Base-by-base conservation (phyloP, 345 rosid genomes). In the Syzygium oleosum region DNA sequence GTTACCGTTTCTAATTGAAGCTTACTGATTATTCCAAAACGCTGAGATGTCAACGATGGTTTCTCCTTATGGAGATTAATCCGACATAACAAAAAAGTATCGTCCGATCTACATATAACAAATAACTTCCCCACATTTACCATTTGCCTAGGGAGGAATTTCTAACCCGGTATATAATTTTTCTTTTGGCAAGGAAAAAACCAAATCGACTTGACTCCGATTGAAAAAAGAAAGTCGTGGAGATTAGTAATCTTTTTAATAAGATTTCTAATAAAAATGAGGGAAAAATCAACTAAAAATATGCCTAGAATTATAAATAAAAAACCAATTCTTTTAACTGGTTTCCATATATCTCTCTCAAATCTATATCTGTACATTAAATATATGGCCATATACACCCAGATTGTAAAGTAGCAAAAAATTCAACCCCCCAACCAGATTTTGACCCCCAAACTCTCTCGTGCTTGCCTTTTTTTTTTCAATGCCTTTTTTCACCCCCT, bases 121-220 rank as follows among this genome's bases (percentile, higher is more conserved):
- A 31, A 65, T 65, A 63, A 15, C 21, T 31, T 2, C 22, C 9
- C 12, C 1, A 5, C 22, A 7, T 15, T 65, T 31, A 8, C 19
- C 22, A 14, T 65, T 0, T 0, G 4, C 9, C 3, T 1, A 2
- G 5, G 21, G 8, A 65, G 59, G 27, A 21, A 55, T 12, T 52
- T 52, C 6, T 52, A 52, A 5, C 54, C 4, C 5, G 19, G 17
- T 52, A 52, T 52, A 5, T 15, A 15, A 14, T 43, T 5, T 43
- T 43, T 43, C 46, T 43, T 43, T 43, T 6, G 46, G 46, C 46
- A 43, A 7, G 46, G 46, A 43, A 43, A 43, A 43, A 5, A 43
- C 7, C 46, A 43, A 43, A 43, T 43, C 46, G 46, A 43, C 46
- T 43, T 43, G 46, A 43, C 46, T 43, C 46, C 46, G 1, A 43